Evolutionary conservation across 2,329 filamentous ascomycete genomes (phyloP).

Genomic region (Hypocreales sp.): DNA sequence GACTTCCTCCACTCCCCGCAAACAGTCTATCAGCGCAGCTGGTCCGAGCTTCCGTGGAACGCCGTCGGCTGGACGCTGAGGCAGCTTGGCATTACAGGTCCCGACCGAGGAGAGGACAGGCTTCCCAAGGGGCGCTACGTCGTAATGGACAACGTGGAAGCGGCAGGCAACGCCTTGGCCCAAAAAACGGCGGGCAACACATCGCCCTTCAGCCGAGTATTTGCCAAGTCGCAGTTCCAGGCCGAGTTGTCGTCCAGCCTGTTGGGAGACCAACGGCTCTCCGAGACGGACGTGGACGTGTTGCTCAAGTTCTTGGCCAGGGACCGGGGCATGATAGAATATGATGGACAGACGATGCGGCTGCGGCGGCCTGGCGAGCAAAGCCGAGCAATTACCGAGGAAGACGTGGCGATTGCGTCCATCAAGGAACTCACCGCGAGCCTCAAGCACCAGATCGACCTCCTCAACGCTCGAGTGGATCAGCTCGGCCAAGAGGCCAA

Average conservation of each 20-base stretch:
- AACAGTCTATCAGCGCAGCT: conserved; percentile 57
- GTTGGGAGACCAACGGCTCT: conserved; percentile 32
- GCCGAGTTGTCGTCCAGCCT: conserved; percentile 39
- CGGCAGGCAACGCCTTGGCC: conserved; percentile 37
- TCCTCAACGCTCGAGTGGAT: conserved; percentile 51
- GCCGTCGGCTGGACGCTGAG: conserved; percentile 62
- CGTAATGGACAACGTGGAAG: conserved; percentile 45
- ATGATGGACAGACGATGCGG: conserved; percentile 57
- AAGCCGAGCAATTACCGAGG: conserved; percentile 46
- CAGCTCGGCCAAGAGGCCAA: conserved; percentile 50
- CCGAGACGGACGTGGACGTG: conserved; percentile 50
- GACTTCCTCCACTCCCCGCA: conserved; percentile 50
- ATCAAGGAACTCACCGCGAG: conserved; percentile 66
- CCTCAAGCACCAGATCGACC: conserved; percentile 55
- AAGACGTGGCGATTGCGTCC: conserved; percentile 71
- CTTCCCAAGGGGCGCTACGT: conserved; percentile 49
- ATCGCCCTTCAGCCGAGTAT: conserved; percentile 49
- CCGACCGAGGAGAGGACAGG: conserved; percentile 31
- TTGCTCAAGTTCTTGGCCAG: conserved; percentile 55
- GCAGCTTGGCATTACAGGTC: conserved; percentile 47
- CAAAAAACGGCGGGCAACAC: conserved; percentile 25
- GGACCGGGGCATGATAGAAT: conserved; percentile 44
- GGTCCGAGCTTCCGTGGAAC: conserved; percentile 54
- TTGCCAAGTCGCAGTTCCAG: conserved; percentile 49
- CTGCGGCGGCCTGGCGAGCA: conserved; percentile 43